Percentiles rank a stretch among this genome's conserved stretches.
Conservation (phyloP, 768 basidiomycete genomes). For the Cubamyces lactineus region DNA sequence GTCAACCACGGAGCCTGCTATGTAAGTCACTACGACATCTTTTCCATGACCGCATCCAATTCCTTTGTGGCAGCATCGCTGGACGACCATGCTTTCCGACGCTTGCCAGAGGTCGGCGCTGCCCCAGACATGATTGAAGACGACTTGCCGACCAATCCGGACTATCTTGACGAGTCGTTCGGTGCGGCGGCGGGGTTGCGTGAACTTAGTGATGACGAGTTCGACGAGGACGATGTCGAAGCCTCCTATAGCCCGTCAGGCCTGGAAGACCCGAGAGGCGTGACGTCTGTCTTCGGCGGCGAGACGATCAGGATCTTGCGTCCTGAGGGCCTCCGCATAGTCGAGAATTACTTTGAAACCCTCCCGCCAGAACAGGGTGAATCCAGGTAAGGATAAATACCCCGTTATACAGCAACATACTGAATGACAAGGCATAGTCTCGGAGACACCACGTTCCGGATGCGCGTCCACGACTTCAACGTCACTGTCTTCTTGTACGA, state of each 20-base stretch:
- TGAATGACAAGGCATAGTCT: constrained; percentile 33
- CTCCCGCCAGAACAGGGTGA: constrained; percentile 58
- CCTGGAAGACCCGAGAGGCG: constrained; percentile 37
- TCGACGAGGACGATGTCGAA: constrained; percentile 62
- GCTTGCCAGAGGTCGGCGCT: constrained; percentile 73
- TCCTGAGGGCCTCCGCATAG: constrained; percentile 60
- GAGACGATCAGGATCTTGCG: constrained; percentile 85
- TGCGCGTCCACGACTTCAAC: constrained; percentile 64
- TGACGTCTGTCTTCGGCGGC: constrained; percentile 70
- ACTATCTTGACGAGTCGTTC: constrained; percentile 86
- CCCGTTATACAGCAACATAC: constrained; percentile 13
- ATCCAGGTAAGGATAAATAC: constrained; percentile 48
- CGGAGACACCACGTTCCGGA: constrained; percentile 51
- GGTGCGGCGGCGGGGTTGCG: constrained; percentile 76
- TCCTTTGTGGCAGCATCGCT: constrained; percentile 60
- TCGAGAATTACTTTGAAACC: constrained; percentile 76
- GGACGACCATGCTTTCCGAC: constrained; percentile 81
- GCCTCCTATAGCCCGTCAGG: constrained; percentile 10
- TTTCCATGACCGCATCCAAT: not conserved
- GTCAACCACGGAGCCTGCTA: constrained; percentile 29
- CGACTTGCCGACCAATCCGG: constrained; percentile 86
- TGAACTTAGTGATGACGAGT: constrained; percentile 71
- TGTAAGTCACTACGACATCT: constrained; percentile 24
- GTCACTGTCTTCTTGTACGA: constrained; percentile 80
- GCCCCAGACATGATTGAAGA: constrained; percentile 89